Evolutionary conservation across 441 rosid species (phyloP).

Genomic region (Eruca vesicaria): DNA sequence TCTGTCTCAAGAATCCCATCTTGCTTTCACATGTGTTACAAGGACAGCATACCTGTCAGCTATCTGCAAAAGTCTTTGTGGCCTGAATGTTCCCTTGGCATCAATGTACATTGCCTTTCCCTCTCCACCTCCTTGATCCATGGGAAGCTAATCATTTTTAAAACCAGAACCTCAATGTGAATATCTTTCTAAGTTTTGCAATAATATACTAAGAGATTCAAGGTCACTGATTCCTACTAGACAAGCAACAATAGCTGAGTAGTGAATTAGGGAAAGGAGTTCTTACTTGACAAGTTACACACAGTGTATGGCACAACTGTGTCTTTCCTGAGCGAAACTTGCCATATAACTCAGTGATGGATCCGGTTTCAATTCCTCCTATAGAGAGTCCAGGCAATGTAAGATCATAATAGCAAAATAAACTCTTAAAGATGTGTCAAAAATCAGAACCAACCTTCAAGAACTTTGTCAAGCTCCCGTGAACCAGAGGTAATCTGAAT

Average conservation of each 20-base stretch:
- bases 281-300: constrained; percentile 95
- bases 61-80: constrained; percentile 90
- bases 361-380: constrained; percentile 96
- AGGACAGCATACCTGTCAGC: constrained; percentile 64
- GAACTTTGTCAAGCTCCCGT: constrained; percentile 86
- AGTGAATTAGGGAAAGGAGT: not conserved
- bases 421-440: not conserved
- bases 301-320: constrained; percentile 93
- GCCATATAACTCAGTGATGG: constrained; percentile 93
- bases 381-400: not conserved
- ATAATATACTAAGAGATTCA: not conserved
- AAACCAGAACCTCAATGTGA: not conserved
- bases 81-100: constrained; percentile 96
- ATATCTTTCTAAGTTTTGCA: constrained; percentile 7
- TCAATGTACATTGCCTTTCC: constrained; percentile 98
- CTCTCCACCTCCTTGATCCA: constrained; percentile 98
- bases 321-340: constrained; percentile 98
- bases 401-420: not conserved
- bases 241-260: not conserved
- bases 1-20: constrained; percentile 1
- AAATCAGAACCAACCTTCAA: constrained; percentile 57
- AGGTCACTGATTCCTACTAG: not conserved
- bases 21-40: constrained; percentile 5
- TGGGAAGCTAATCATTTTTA: constrained; percentile 66
- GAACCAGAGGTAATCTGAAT: constrained; percentile 97